Percentiles rank a stretch among this genome's conserved stretches.
Conservation (phyloP, 768 basidiomycete genomes). For the Cystofilobasidium ferigula region DNA sequence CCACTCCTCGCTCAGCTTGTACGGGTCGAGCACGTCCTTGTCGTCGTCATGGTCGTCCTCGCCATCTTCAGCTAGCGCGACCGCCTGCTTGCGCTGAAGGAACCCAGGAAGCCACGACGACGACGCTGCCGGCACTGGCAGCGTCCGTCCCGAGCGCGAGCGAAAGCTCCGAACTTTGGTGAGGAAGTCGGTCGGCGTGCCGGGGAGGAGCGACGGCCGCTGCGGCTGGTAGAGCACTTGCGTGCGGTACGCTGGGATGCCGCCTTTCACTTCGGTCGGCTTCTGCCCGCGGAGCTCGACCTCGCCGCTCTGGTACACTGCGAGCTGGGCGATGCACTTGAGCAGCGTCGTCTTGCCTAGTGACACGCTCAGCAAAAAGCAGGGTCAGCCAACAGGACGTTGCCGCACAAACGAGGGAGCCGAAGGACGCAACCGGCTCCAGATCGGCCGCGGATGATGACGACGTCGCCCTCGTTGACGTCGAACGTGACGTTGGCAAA, state of each 20-base stretch:
- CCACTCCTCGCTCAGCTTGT: conserved; percentile 43
- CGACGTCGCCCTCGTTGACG: conserved; percentile 60
- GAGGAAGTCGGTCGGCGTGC: conserved; percentile 65
- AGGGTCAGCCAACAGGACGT: not conserved
- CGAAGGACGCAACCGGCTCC: conserved; percentile 43
- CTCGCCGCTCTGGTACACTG: conserved; percentile 53
- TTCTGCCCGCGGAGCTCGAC: conserved; percentile 59
- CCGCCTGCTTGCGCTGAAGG: conserved; percentile 3
- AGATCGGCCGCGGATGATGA: conserved; percentile 67
- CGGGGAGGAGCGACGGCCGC: conserved; percentile 71
- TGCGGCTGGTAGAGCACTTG: conserved; percentile 78
- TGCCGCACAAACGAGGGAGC: not conserved
- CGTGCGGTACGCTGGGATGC: conserved; percentile 66
- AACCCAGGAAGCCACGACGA: conserved; percentile 11
- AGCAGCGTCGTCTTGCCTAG: conserved; percentile 51
- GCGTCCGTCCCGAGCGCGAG: conserved; percentile 38
- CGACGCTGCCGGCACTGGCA: not conserved
- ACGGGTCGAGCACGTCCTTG: conserved; percentile 16
- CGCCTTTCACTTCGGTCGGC: conserved; percentile 38
- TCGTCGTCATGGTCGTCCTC: not conserved
- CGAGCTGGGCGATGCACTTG: conserved; percentile 73
- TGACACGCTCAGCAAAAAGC: not conserved
- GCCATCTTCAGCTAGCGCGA: conserved; percentile 7
- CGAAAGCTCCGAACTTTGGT: conserved; percentile 47
- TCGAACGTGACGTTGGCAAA: conserved; percentile 54